Conservation (phyloP, 331 rosid species). For the Acacia concinna region DNA sequence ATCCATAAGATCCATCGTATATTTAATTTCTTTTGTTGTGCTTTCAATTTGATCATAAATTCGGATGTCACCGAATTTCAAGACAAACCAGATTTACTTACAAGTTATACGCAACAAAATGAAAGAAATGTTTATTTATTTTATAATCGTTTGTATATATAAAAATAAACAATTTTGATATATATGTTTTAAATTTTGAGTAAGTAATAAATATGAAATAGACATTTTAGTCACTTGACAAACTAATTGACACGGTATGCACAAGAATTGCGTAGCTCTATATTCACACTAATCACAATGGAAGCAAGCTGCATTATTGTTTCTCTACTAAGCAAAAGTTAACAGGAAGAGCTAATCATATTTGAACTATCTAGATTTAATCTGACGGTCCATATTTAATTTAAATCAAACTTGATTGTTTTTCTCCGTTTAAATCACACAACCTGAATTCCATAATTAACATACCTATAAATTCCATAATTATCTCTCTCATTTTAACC, state of each 20-base stretch:
- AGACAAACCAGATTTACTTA: neutral
- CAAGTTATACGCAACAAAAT: neutral
- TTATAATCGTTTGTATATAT: neutral
- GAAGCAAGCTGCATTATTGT: too few species aligned
- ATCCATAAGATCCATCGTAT: neutral
- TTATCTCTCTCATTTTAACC: too few species aligned
- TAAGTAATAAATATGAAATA: neutral
- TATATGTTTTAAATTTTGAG: neutral
- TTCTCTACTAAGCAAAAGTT: too few species aligned
- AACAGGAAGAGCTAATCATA: too few species aligned
- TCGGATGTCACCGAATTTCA: neutral
- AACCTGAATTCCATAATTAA: too few species aligned
- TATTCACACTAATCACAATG: too few species aligned
- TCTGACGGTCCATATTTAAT: too few species aligned
- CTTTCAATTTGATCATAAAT: neutral
- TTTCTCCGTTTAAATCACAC: too few species aligned
- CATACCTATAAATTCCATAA: too few species aligned
- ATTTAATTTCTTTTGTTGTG: neutral
- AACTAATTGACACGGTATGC: neutral
- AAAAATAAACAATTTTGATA: neutral
- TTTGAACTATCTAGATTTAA: too few species aligned
- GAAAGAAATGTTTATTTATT: neutral
- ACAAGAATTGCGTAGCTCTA: too few species aligned
- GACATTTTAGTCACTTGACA: neutral
- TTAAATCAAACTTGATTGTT: too few species aligned